Evolutionary conservation across 2,329 filamentous ascomycete genomes (phyloP), one percentile per base, ranked within the genome.

Genomic region (Sarocladium oryzae): DNA sequence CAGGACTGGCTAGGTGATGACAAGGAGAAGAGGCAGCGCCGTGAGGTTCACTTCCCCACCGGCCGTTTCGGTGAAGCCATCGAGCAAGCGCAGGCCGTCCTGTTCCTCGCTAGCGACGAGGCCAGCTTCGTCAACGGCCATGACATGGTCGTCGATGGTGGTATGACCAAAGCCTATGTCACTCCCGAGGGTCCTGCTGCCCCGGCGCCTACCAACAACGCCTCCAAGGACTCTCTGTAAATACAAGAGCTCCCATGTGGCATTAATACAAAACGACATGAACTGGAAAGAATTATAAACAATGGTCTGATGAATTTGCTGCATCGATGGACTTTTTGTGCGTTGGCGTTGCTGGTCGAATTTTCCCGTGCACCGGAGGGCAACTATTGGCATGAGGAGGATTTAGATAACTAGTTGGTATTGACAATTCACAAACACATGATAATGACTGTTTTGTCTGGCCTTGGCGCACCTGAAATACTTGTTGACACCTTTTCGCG

Each of bases 1-100:
- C 90, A 96, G 73, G 88, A 96, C 70, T 96, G 89, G 89, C 82
- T 96, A 20, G 91, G 91, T 56, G 88, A 93, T 61, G 90, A 96
- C 71, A 66, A 82, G 64, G 80, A 80, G 55, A 96, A 96, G 79
- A 83, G 90, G 28, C 73, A 82, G 62, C 79, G 91, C 43, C 86
- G 90, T 52, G 89, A 95, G 74, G 78, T 96, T 20, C 90, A 96
- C 69, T 95, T 96, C 77, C 90, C 90, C 4, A 81, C 79, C 7
- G 90, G 90, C 37, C 82, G 91, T 11, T 96, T 96, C 62, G 90
- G 90, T 48, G 90, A 96, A 75, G 88, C 91, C n/a, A 74, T 96
- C 54, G 90, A 96, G 75, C 90, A 95, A 74, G 90, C 90, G 0
- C 86, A 95, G 56, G 90, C 88, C 6, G 90, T 95, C 1, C 65